Percentiles rank a stretch among this genome's conserved stretches.
phyloP scores from a whole-genome alignment of 208 protist genomes.

The Balamuthia mandrillaris region DNA sequence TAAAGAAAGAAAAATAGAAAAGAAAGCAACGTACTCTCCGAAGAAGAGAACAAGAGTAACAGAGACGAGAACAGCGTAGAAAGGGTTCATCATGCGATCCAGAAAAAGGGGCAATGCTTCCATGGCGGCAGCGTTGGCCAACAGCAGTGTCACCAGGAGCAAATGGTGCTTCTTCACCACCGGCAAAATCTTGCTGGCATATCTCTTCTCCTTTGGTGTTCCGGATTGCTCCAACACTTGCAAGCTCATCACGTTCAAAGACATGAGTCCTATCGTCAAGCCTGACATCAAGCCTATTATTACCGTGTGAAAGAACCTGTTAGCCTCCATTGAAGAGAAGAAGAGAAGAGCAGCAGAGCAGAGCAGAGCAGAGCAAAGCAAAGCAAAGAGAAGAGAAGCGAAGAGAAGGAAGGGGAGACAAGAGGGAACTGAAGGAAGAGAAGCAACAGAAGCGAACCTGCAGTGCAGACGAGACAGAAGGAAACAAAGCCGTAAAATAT shows the following conservation, averaged over 20 bases:
- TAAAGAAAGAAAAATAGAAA: slow-evolving; percentile 2
- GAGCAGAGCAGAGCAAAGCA: no score
- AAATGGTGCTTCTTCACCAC: slow-evolving; percentile 49
- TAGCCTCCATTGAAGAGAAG: no score
- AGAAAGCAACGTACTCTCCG: slow-evolving; percentile 49
- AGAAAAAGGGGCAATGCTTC: slow-evolving; percentile 67
- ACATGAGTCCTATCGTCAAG: slow-evolving; percentile 47
- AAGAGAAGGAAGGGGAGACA: background rate
- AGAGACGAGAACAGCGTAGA: slow-evolving; percentile 61
- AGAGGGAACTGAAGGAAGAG: background rate
- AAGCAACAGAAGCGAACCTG: background rate
- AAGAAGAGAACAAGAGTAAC: slow-evolving; percentile 68
- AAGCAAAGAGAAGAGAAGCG: background rate
- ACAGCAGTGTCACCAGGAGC: slow-evolving; percentile 52
- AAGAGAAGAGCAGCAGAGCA: no score
- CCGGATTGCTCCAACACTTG: background rate
- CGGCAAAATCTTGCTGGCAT: slow-evolving; percentile 40
- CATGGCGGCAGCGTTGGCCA: slow-evolving; percentile 45
- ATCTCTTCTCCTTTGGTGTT: background rate
- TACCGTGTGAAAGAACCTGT: no score
- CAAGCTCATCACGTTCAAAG: slow-evolving; percentile 43
- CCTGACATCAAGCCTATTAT: slow-evolving; percentile 36
- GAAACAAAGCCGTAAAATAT: background rate
- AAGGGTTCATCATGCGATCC: slow-evolving; percentile 46
- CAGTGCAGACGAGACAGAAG: background rate